Evolutionary conservation across 768 basidiomycete genomes (phyloP).

Genomic region (Pseudohyphozyma bogoriensis): DNA sequence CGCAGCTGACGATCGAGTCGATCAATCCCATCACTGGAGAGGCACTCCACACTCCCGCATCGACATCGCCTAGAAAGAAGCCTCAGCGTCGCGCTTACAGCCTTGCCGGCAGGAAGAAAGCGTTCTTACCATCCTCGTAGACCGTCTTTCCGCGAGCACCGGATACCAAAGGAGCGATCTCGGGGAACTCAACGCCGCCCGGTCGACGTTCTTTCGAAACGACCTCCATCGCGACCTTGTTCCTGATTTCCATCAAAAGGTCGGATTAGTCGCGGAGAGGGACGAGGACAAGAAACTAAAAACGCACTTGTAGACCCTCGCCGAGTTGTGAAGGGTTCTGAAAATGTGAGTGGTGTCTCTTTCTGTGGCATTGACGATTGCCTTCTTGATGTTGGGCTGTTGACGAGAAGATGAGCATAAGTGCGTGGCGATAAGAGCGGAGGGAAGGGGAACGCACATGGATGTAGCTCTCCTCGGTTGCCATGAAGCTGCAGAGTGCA

Average conservation of each 20-base stretch:
- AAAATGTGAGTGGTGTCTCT: conserved; percentile 72
- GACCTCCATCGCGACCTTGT: conserved; percentile 71
- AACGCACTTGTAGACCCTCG: conserved; percentile 29
- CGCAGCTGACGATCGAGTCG: conserved; percentile 72
- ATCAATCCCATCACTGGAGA: conserved; percentile 44
- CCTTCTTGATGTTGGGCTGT: conserved; percentile 80
- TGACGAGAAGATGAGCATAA: conserved; percentile 49
- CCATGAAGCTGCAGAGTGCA: too few relatives aligned
- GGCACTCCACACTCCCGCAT: conserved; percentile 70
- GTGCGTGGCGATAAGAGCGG: neutral
- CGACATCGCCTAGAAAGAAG: conserved; percentile 58
- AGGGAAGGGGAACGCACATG: neutral
- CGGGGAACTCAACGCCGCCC: conserved; percentile 74
- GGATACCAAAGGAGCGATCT: conserved; percentile 38
- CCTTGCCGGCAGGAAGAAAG: neutral
- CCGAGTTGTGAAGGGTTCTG: conserved; percentile 51
- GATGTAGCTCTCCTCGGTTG: conserved; percentile 65
- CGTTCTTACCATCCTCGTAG: conserved; percentile 42
- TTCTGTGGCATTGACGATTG: conserved; percentile 73
- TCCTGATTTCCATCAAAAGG: conserved; percentile 81
- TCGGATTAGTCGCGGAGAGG: conserved; percentile 30
- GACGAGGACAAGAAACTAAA: neutral
- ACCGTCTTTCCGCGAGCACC: conserved; percentile 41
- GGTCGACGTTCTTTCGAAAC: conserved; percentile 69
- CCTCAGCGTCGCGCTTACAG: neutral